Evolutionary conservation across 2,329 filamentous ascomycete species (phyloP).

Genomic region (Dactylonectria estremocensis): DNA sequence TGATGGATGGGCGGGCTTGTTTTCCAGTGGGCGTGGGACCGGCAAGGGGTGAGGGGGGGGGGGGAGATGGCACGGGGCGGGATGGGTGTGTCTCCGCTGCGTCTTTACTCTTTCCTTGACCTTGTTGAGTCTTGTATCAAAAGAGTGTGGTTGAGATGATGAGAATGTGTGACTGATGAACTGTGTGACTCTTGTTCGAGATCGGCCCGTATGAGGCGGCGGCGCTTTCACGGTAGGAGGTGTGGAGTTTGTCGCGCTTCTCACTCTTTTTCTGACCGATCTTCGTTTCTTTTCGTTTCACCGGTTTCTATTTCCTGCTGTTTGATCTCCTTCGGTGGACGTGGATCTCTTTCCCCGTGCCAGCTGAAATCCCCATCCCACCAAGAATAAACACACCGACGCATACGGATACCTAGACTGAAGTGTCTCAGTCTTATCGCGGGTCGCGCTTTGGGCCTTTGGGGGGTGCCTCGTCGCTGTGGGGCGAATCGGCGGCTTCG

Average conservation of each 20-base stretch:
- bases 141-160: not conserved
- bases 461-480: not conserved
- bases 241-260: slow-evolving; percentile 17
- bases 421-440: slow-evolving; percentile 15
- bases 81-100: not conserved
- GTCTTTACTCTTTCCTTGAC: not conserved
- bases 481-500: slow-evolving; percentile 44
- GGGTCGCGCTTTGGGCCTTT: not conserved
- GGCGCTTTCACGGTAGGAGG: slow-evolving; percentile 31
- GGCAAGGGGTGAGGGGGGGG: not conserved
- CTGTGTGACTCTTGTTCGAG: slow-evolving; percentile 31
- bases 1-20: not conserved
- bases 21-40: not conserved
- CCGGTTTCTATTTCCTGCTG: not conserved
- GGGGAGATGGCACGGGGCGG: not conserved
- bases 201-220: slow-evolving; percentile 45
- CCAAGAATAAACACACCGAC: too few species aligned
- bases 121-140: too few species aligned
- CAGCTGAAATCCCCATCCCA: not conserved
- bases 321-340: not conserved
- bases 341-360: too few species aligned
- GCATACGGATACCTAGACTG: too few species aligned
- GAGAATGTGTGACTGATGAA: not conserved
- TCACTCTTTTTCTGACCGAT: not conserved
- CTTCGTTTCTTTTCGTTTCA: not conserved